Conservation (phyloP, 768 basidiomycete species). For the Kwoniella dejecticola region DNA sequence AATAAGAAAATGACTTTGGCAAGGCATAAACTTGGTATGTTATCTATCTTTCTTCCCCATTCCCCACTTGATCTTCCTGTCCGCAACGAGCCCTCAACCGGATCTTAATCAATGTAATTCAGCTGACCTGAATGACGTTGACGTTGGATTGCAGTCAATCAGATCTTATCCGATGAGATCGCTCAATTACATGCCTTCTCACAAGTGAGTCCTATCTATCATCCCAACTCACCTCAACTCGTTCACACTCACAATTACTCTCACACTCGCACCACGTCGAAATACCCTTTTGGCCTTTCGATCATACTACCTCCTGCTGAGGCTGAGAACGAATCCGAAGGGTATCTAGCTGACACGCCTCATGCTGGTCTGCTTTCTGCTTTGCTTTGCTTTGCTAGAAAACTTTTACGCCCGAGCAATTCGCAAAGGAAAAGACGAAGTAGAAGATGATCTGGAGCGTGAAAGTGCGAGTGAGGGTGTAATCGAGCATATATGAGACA, state of each 20-base stretch:
- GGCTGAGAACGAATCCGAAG: too few relatives aligned
- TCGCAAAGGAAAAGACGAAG: slow-evolving; percentile 41
- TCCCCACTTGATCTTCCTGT: neutral
- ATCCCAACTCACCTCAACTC: too few relatives aligned
- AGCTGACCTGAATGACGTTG: too few relatives aligned
- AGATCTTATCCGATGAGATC: slow-evolving; percentile 49
- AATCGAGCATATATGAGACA: too few relatives aligned
- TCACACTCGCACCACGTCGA: too few relatives aligned
- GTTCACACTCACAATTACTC: too few relatives aligned
- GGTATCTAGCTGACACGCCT: too few relatives aligned
- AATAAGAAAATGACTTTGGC: slow-evolving; percentile 51
- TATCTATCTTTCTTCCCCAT: slow-evolving; percentile 23
- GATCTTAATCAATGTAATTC: neutral
- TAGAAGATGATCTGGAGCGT: neutral
- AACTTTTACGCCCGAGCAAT: slow-evolving; percentile 53
- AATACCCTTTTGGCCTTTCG: too few relatives aligned
- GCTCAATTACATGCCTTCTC: slow-evolving; percentile 52
- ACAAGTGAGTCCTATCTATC: slow-evolving; percentile 36
- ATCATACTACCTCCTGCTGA: too few relatives aligned
- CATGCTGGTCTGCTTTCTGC: too few relatives aligned
- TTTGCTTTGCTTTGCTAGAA: slow-evolving; percentile 30
- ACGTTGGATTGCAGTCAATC: too few relatives aligned
- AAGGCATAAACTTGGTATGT: slow-evolving; percentile 53
- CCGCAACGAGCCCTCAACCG: neutral
- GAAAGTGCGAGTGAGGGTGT: too few relatives aligned